Evolutionary conservation across 495 filamentous ascomycete species (phyloP).

Genomic region (Astrothelium subdiscretum): DNA sequence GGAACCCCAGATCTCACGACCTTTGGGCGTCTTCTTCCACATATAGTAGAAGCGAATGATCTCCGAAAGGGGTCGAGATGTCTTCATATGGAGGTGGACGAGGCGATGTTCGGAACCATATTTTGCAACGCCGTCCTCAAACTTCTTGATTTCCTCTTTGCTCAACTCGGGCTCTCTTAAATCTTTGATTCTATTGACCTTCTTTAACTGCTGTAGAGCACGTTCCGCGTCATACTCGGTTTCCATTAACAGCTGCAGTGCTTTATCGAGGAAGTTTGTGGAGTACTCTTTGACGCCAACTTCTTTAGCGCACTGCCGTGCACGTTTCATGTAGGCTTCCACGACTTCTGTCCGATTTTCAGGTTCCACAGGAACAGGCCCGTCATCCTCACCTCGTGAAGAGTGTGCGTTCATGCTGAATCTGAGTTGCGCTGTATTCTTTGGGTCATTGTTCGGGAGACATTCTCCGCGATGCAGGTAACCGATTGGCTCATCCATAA

Average conservation of each 20-base stretch:
- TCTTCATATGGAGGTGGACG: slow-evolving; percentile 77
- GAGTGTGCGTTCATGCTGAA: slow-evolving; percentile 46
- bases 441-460: slow-evolving; percentile 41
- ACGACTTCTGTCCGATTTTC: slow-evolving; percentile 43
- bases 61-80: slow-evolving; percentile 52
- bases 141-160: slow-evolving; percentile 69
- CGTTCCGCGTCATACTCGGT: slow-evolving; percentile 58
- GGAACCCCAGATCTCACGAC: slow-evolving; percentile 78
- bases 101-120: slow-evolving; percentile 81
- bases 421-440: slow-evolving; percentile 44
- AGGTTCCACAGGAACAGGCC: slow-evolving; percentile 28
- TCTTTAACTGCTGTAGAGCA: slow-evolving; percentile 61
- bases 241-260: slow-evolving; percentile 58
- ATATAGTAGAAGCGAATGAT: slow-evolving; percentile 91
- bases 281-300: slow-evolving; percentile 57
- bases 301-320: slow-evolving; percentile 46
- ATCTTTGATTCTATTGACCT: slow-evolving; percentile 55
- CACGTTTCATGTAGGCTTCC: slow-evolving; percentile 62
- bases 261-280: slow-evolving; percentile 84
- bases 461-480: slow-evolving; percentile 81
- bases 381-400: slow-evolving; percentile 44
- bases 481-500: slow-evolving; percentile 80
- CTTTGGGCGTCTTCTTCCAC: slow-evolving; percentile 91
- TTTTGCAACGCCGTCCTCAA: slow-evolving; percentile 84
- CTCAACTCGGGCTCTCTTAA: slow-evolving; percentile 77